phyloP scores from a whole-genome alignment of 768 basidiomycete species.

The Tylopilus felleus region DNA sequence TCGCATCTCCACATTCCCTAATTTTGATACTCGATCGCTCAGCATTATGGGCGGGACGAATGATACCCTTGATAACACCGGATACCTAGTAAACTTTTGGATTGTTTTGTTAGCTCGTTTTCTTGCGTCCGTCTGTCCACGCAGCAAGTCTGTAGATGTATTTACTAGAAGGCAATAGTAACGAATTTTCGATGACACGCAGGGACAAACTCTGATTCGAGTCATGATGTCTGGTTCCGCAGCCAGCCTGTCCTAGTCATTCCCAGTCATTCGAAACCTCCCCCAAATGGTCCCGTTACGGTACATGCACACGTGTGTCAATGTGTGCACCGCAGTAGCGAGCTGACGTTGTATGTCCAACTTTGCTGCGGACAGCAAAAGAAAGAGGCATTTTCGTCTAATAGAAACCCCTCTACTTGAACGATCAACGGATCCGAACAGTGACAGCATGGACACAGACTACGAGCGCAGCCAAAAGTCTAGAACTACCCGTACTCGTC shows the following conservation, averaged over 20 bases:
- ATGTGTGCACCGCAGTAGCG: background rate
- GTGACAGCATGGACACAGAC: background rate
- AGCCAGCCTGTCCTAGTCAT: background rate
- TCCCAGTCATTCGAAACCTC: slow-evolving; percentile 4
- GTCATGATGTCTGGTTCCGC: background rate
- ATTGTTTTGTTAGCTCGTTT: slow-evolving; percentile 9
- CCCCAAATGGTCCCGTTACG: background rate
- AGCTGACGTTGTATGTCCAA: background rate
- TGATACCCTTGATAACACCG: slow-evolving; percentile 16
- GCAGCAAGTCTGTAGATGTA: slow-evolving; percentile 11
- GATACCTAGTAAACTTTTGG: slow-evolving; percentile 15
- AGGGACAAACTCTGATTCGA: background rate
- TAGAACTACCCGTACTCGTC: background rate
- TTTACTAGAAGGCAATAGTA: background rate
- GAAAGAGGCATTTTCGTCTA: background rate
- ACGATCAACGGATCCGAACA: background rate
- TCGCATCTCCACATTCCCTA: slow-evolving; percentile 3
- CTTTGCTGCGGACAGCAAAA: background rate
- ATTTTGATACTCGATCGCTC: background rate
- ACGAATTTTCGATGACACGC: background rate
- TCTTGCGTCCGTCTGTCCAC: background rate
- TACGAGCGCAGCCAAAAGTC: background rate
- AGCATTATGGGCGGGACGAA: slow-evolving; percentile 8
- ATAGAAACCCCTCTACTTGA: background rate
- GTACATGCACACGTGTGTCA: background rate